Evolutionary conservation across 1,284 basidiomycete genomes (phyloP).

Genomic region (Hemileia vastatrix): DNA sequence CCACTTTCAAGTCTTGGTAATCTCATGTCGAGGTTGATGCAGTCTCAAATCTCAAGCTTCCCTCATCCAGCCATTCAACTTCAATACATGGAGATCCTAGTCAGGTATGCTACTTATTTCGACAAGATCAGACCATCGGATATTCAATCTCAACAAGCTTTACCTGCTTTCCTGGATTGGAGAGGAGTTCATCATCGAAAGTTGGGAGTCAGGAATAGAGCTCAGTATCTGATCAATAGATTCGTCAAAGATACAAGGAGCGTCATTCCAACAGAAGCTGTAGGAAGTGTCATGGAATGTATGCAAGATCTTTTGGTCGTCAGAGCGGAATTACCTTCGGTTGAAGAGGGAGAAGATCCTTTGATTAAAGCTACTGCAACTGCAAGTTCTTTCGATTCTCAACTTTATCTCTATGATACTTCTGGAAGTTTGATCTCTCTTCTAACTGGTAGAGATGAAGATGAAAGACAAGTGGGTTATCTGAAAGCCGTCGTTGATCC

Average conservation of each 20-base stretch:
- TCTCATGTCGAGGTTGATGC: constrained; percentile 71
- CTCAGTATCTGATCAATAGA: constrained; percentile 85
- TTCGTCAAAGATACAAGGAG: constrained; percentile 77
- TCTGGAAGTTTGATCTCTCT: constrained; percentile 74
- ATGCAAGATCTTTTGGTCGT: constrained; percentile 49
- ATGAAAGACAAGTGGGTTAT: constrained; percentile 14
- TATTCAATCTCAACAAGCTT: constrained; percentile 67
- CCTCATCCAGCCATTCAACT: constrained; percentile 79
- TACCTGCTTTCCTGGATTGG: constrained; percentile 76
- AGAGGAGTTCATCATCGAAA: constrained; percentile 81
- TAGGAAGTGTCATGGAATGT: constrained; percentile 46
- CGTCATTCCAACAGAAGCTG: constrained; percentile 66
- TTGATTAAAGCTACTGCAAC: constrained; percentile 68
- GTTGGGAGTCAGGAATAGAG: constrained; percentile 61
- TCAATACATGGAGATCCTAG: constrained; percentile 85
- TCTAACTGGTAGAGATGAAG: constrained; percentile 52
- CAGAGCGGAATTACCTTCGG: constrained; percentile 47
- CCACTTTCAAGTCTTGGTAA: constrained; percentile 84
- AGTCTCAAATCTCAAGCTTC: constrained; percentile 70
- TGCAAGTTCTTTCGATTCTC: constrained; percentile 69
- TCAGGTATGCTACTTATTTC: constrained; percentile 93
- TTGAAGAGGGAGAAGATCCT: constrained; percentile 53
- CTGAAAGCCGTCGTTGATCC: constrained; percentile 63
- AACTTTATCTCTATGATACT: constrained; percentile 90
- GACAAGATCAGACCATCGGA: constrained; percentile 77